Evolutionary conservation across 2,329 filamentous ascomycete species (phyloP).

Genomic region (Dactylella cylindrospora): DNA sequence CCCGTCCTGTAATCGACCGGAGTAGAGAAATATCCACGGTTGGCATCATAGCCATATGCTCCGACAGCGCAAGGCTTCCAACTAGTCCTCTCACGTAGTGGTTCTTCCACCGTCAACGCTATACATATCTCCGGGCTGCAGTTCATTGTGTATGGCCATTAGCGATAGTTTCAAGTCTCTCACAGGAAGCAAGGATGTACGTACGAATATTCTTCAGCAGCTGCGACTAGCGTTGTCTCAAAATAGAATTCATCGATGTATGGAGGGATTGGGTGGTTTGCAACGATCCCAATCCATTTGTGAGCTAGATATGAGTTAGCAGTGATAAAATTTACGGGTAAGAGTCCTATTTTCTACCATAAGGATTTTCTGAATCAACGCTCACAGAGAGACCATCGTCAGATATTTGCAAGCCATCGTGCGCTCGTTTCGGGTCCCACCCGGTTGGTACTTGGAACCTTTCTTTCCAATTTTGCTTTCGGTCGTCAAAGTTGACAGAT

Average conservation of each 20-base stretch:
- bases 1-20: no score
- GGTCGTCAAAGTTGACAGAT: not conserved
- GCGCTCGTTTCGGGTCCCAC: not conserved
- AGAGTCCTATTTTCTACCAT: not conserved
- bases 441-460: not conserved
- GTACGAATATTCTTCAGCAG: no score
- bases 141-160: no score
- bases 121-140: no score
- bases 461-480: conserved; percentile 7
- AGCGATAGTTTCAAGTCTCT: no score
- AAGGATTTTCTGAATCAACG: not conserved
- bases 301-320: no score
- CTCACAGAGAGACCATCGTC: conserved; percentile 2
- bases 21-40: no score
- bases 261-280: conserved; percentile 6
- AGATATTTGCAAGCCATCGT: not conserved
- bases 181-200: no score
- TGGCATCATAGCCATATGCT: no score
- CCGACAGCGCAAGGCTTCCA: no score
- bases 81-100: no score
- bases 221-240: conserved; percentile 22
- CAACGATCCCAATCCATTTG: not conserved
- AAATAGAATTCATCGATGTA: conserved; percentile 21
- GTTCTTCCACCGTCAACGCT: no score
- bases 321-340: not conserved